These are phyloP conservation scores for Dactylella cylindrospora DNA, from an alignment of 2,329 filamentous ascomycete genomes.

Conservation along the genomic window DNA sequence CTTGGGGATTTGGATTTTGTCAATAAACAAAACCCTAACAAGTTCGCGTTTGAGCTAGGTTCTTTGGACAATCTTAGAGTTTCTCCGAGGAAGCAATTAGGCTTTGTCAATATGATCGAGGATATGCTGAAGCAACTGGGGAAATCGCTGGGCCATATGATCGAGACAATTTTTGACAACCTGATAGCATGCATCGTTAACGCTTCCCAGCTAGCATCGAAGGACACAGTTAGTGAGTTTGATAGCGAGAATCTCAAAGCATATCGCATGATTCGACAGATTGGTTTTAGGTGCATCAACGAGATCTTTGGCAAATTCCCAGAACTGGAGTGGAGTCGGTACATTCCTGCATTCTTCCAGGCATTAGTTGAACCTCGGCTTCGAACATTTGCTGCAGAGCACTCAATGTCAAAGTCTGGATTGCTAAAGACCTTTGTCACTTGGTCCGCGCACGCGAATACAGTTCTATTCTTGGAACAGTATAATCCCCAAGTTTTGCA, in stretches of 20 bases:
- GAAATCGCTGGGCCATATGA: slow-evolving; percentile 67
- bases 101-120: slow-evolving; percentile 87
- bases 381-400: slow-evolving; percentile 77
- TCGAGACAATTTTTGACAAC: slow-evolving; percentile 72
- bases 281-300: slow-evolving; percentile 79
- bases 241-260: slow-evolving; percentile 37
- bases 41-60: slow-evolving; percentile 46
- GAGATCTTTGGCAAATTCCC: slow-evolving; percentile 74
- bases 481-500: slow-evolving; percentile 64
- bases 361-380: slow-evolving; percentile 77
- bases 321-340: slow-evolving; percentile 70
- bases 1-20: slow-evolving; percentile 65
- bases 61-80: slow-evolving; percentile 62
- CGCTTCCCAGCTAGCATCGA: slow-evolving; percentile 61
- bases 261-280: slow-evolving; percentile 64
- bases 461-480: slow-evolving; percentile 68
- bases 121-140: slow-evolving; percentile 84
- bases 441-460: slow-evolving; percentile 70
- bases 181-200: slow-evolving; percentile 64
- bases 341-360: slow-evolving; percentile 68
- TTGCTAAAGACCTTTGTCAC: slow-evolving; percentile 77
- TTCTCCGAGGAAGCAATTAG: slow-evolving; percentile 76
- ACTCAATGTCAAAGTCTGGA: slow-evolving; percentile 83
- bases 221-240: slow-evolving; percentile 50
- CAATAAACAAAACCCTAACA: slow-evolving; percentile 57